These are phyloP conservation scores for Cetraspora pellucida DNA, from an alignment of 192 early-diverging fungal genomes.

Conservation along the genomic window DNA sequence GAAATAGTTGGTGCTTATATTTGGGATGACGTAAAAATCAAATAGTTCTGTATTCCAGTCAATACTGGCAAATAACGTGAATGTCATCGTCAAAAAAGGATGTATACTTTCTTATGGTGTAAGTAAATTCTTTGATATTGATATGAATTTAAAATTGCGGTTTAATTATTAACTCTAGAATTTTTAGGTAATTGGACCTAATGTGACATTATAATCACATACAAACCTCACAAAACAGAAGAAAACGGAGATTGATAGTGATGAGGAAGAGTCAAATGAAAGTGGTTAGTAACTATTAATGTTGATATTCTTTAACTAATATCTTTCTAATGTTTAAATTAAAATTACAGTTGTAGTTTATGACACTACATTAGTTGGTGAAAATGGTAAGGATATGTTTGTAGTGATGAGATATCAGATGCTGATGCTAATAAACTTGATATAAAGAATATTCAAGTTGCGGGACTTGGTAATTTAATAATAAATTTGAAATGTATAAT, in stretches of 20 bases:
- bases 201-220: constrained; percentile 65
- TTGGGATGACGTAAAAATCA: constrained; percentile 78
- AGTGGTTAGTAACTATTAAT: not conserved
- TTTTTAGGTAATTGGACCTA: constrained; percentile 70
- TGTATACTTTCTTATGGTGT: constrained; percentile 70
- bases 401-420: constrained; percentile 41
- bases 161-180: not conserved
- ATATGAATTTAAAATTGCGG: not conserved
- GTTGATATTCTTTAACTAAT: no score
- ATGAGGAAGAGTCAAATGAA: constrained; percentile 42
- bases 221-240: constrained; percentile 61
- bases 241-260: constrained; percentile 47
- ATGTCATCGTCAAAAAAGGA: constrained; percentile 70
- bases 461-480: constrained; percentile 43
- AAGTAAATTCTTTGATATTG: constrained; percentile 23
- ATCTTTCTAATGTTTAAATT: no score
- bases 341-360: constrained; percentile 29
- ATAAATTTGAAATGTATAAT: no score
- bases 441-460: constrained; percentile 57
- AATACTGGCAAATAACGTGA: constrained; percentile 78
- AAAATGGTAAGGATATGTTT: constrained; percentile 61
- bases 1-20: constrained; percentile 81
- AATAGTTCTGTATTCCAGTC: constrained; percentile 65
- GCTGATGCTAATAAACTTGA: constrained; percentile 59
- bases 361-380: constrained; percentile 53